Evolutionary conservation across 1,284 basidiomycete species (phyloP), one percentile per base, ranked within the genome.

Genomic region (Melampsora americana): DNA sequence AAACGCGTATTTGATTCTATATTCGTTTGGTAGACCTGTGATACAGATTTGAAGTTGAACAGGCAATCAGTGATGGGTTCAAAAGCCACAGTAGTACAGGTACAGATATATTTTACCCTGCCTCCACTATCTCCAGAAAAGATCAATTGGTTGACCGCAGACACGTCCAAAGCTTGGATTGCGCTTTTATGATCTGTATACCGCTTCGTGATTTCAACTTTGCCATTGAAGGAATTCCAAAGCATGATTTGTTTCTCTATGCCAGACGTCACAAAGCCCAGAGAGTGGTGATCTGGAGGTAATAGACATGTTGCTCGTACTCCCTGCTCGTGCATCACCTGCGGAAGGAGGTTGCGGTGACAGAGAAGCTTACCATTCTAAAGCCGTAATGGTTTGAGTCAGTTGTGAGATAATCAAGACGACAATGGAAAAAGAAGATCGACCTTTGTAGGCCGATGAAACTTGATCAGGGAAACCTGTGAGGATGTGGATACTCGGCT

Each of bases 251-350:
- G 59, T 32, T 53, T 44, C n/a, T 75, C 73, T 44, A 60, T 50
- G 4, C 73, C 73, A 16, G 73, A 64, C 6, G 73, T 75, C 14
- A 75, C 18, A 32, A 75, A 75, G 11, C 30, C n/a, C 12, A 66
- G 60, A 16, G 46, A 48, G 16, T 56, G 7, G 48, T 30, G 39
- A 28, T n/a, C 35, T 6, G 4, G 28, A 6, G 73, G 73, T 35
- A 64, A 53, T 11, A 75, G 28, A 62, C 66, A 68, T 7, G 66
- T 68, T 7, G 73, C 73, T 62, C 66, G 35, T 2, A 75, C 73
- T 14, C 73, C 73, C 18, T 75, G 59, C 30, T 75, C 66, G 42
- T 75, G 73, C 28, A 68, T 60, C 20, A 30, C 6, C 48, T 75
- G 65, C 28, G 66, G 53, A 28, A 75, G 30, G 39, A 23, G 42